Conservation (phyloP, 352 stramenopile genomes). For the Globisporangium orthogonon region DNA sequence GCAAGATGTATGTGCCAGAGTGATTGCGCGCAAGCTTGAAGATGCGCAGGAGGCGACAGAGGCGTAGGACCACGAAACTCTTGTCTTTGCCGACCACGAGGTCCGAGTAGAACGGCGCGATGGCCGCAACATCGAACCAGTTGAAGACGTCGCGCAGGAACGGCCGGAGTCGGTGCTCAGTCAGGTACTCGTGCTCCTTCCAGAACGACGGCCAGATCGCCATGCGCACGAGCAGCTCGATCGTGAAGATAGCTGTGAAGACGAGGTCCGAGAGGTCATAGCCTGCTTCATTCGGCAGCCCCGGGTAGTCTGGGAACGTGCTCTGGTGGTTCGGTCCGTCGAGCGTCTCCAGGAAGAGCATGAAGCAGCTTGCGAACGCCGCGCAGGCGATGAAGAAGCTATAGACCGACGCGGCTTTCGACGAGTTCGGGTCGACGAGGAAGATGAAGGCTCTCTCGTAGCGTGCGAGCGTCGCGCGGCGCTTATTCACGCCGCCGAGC, state of each 20-base stretch:
- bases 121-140: slow-evolving; percentile 70
- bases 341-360: slow-evolving; percentile 71
- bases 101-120: slow-evolving; percentile 73
- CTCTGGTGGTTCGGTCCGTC: slow-evolving; percentile 66
- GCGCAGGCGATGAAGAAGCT: slow-evolving; percentile 67
- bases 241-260: slow-evolving; percentile 69
- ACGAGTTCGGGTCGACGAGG: slow-evolving; percentile 69
- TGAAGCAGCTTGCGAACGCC: slow-evolving; percentile 64
- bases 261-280: slow-evolving; percentile 65
- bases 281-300: slow-evolving; percentile 30
- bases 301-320: slow-evolving; percentile 56
- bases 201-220: slow-evolving; percentile 72
- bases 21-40: slow-evolving; percentile 78
- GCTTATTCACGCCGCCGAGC: slow-evolving; percentile 13
- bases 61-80: slow-evolving; percentile 64
- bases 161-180: slow-evolving; percentile 49
- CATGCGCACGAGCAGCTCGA: slow-evolving; percentile 60
- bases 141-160: slow-evolving; percentile 78
- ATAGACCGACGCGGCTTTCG: slow-evolving; percentile 50
- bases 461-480: slow-evolving; percentile 37
- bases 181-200: slow-evolving; percentile 65
- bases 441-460: slow-evolving; percentile 67
- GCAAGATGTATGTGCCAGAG: slow-evolving; percentile 70
- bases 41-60: slow-evolving; percentile 68
- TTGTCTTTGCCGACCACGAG: slow-evolving; percentile 65